Base-by-base conservation (phyloP, 1,284 basidiomycete genomes). In the Ganoderma multipileum region DNA sequence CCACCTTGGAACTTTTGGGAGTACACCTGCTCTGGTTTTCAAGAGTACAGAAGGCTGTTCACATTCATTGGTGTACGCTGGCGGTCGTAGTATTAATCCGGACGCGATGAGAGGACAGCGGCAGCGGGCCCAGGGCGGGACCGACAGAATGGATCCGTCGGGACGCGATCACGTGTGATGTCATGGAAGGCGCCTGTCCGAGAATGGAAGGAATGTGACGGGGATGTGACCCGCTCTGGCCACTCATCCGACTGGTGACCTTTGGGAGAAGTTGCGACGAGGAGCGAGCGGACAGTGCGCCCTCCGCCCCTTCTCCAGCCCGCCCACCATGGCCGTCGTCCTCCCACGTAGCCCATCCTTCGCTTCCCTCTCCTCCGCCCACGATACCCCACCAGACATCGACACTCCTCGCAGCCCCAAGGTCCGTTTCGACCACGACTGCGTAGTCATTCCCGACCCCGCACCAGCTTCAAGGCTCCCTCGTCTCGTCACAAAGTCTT, bases 361-460 rank as follows among this genome's bases (percentile, higher is more conserved):
- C 66, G 63, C 44, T 28, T 72, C 70, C 60, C 61, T 71, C 64
- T 33, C 67, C 41, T 64, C 71, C 36, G 68, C 70, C n/a, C 54
- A 47, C 20, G 11, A 47, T 30, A 41, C 65, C n/a, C 42, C 62
- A 16, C 12, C 52, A 11, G 57, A 63, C 39, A 55, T 59, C 54
- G 65, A 71, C 47, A 18, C 58, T 16, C 70, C 68, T 20, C 26
- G 54, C 52, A 64, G 68, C 3, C 72, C 73, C 68, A 73, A 66
- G 58, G 74, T 92, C 12, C 85, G 90, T 65, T 92, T 92, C 79
- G 86, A 91, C 80, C 81, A 83, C 62, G 84, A 88, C 72, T 92
- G 90, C 70, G 81, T 90, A 6, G 84, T 92, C 69, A 92, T 92
- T 66, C 91, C 91, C 18, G 86, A 89, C 68, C 76, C 77, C 18